Evolutionary conservation across 108 stramenopile species (phyloP).

Genomic region (Parietichytrium sp.): DNA sequence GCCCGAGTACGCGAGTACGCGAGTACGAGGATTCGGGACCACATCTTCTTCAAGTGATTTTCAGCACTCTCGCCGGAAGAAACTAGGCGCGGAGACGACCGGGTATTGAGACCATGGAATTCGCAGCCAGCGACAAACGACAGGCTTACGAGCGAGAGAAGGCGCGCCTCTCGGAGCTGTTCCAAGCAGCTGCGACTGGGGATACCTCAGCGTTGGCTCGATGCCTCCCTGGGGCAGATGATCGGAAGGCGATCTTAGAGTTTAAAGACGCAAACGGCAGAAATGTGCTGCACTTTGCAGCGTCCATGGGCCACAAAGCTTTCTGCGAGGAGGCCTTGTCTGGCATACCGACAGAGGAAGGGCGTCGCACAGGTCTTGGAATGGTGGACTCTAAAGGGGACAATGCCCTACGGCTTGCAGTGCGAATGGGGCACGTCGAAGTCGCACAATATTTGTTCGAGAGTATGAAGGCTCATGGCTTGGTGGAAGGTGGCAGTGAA

Average conservation of each 20-base stretch:
- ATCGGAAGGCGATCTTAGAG: background rate
- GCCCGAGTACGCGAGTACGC: too few relatives aligned
- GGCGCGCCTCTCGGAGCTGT: background rate
- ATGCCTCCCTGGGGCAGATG: background rate
- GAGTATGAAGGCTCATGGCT: background rate
- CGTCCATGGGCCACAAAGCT: background rate
- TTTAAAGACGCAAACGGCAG: constrained; percentile 32
- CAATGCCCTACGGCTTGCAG: background rate
- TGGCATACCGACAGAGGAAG: background rate
- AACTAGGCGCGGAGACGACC: too few relatives aligned
- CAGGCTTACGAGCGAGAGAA: background rate
- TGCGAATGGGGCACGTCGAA: background rate
- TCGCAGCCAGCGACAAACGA: background rate
- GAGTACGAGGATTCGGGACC: too few relatives aligned
- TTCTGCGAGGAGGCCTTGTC: background rate
- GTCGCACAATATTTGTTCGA: background rate
- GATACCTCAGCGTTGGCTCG: background rate
- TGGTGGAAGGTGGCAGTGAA: background rate
- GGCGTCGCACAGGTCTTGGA: background rate
- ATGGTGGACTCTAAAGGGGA: background rate
- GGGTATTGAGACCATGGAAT: too few relatives aligned
- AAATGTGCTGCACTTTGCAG: constrained; percentile 23
- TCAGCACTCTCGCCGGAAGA: too few relatives aligned
- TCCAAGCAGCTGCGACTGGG: background rate
- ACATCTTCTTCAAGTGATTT: too few relatives aligned